phyloP scores from a whole-genome alignment of 257 asterid species.

The Plantago elongata region DNA sequence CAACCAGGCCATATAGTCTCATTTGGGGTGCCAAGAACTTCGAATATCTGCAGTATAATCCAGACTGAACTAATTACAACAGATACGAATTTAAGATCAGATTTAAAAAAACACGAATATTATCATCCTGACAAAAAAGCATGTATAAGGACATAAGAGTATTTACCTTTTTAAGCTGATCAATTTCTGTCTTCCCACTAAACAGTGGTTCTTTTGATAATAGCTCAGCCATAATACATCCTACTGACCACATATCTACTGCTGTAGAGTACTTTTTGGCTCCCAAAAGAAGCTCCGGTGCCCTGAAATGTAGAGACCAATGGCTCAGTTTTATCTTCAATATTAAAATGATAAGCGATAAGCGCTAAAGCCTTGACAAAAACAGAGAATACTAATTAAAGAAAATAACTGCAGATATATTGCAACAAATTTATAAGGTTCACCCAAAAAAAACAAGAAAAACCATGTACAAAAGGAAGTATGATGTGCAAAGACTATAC shows the following conservation, averaged over 20 bases:
- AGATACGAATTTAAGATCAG: neutral
- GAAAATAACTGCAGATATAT: neutral
- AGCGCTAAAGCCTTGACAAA: neutral
- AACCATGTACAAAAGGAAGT: neutral
- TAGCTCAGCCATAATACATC: slow-evolving; percentile 94
- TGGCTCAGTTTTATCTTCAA: slow-evolving; percentile 11
- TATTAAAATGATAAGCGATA: neutral
- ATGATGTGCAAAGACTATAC: slow-evolving; percentile 19
- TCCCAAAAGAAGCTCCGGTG: slow-evolving; percentile 93
- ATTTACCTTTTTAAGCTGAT: slow-evolving; percentile 88
- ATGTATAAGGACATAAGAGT: neutral
- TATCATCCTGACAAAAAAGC: neutral
- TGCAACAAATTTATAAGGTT: too few species aligned
- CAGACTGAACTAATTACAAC: slow-evolving; percentile 20
- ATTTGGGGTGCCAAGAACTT: slow-evolving; percentile 76
- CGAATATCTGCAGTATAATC: slow-evolving; percentile 51
- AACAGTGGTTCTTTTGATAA: slow-evolving; percentile 75
- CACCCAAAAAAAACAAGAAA: too few species aligned
- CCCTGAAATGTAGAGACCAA: slow-evolving; percentile 44
- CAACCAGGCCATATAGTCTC: slow-evolving; percentile 87
- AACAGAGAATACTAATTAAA: neutral
- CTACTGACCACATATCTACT: slow-evolving; percentile 96
- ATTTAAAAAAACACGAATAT: neutral
- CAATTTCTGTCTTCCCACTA: slow-evolving; percentile 80
- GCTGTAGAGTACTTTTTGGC: slow-evolving; percentile 85